These are phyloP conservation scores for Ophiognomonia clavigignenti-juglandacearum DNA, from an alignment of 2,329 filamentous ascomycete species.

Conservation along the genomic window DNA sequence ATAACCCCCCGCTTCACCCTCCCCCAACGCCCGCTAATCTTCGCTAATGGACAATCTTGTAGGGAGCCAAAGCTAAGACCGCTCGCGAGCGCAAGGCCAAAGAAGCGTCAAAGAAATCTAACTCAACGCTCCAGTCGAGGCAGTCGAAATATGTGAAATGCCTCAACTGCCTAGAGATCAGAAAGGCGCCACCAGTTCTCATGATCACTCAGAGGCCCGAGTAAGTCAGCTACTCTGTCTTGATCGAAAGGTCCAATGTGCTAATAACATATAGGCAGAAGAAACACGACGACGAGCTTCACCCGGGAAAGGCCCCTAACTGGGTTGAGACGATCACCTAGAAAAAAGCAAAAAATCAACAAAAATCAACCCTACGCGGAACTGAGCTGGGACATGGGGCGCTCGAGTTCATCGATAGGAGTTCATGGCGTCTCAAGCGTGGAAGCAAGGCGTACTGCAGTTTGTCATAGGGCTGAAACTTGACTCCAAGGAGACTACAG, in stretches of 20 bases:
- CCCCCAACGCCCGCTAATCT: not conserved
- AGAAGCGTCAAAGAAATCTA: slow-evolving; percentile 40
- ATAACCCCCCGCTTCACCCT: too few species aligned
- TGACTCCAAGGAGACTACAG: not conserved
- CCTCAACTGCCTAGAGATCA: not conserved
- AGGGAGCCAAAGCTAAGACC: slow-evolving; percentile 42
- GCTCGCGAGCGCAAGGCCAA: slow-evolving; percentile 70
- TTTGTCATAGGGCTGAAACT: too few species aligned
- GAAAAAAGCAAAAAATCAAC: too few species aligned
- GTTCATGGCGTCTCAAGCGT: too few species aligned
- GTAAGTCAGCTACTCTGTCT: too few species aligned
- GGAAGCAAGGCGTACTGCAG: too few species aligned
- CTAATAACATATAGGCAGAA: not conserved
- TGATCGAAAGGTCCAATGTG: too few species aligned
- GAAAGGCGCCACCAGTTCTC: not conserved
- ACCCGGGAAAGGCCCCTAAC: too few species aligned
- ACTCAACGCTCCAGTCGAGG: not conserved
- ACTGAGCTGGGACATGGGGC: too few species aligned
- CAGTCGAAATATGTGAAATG: not conserved
- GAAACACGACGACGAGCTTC: not conserved
- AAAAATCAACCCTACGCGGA: too few species aligned
- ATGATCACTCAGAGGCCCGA: not conserved
- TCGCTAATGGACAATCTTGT: slow-evolving; percentile 11
- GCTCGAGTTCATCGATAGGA: too few species aligned
- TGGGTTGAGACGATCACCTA: too few species aligned